Conservation (phyloP, 2,329 filamentous ascomycete genomes). For the Ophiobolus disseminans region DNA sequence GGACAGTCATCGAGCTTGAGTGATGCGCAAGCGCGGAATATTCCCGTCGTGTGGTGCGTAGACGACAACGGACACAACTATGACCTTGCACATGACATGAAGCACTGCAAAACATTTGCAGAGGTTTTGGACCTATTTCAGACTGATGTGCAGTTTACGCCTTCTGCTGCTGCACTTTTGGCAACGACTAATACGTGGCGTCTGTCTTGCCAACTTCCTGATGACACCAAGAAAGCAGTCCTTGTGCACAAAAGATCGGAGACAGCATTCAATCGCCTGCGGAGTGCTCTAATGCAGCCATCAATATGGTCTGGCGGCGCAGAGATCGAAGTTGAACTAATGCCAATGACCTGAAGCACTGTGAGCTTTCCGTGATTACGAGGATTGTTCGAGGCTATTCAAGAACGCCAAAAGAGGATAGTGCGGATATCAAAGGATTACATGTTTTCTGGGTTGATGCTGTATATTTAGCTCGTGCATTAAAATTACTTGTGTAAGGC, state of each 20-base stretch:
- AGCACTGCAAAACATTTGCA: slow-evolving; percentile 14
- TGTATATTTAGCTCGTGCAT: no score
- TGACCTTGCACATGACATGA: slow-evolving; percentile 10
- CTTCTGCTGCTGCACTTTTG: slow-evolving; percentile 6
- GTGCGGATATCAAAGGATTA: no score
- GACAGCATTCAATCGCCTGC: slow-evolving; percentile 15
- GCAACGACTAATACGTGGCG: slow-evolving; percentile 13
- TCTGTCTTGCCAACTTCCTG: slow-evolving; percentile 11
- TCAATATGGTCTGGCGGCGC: slow-evolving; percentile 1
- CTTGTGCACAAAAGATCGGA: slow-evolving; percentile 12
- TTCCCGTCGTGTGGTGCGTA: slow-evolving; percentile 15
- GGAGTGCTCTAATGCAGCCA: slow-evolving; percentile 7
- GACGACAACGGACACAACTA: slow-evolving; percentile 10
- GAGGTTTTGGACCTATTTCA: slow-evolving; percentile 8
- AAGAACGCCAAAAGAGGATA: no score
- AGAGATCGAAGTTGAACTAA: neutral
- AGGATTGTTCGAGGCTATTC: no score
- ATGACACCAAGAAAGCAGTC: slow-evolving; percentile 11
- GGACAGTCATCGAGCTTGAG: no score
- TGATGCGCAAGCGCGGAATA: slow-evolving; percentile 12
- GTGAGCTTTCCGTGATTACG: no score
- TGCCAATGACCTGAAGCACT: neutral
- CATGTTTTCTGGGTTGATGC: no score
- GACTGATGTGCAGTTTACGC: slow-evolving; percentile 7
- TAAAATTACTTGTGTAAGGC: no score